Evolutionary conservation across 371 early-diverging fungal genomes (phyloP), one percentile per base, ranked within the genome.

Genomic region (Saksenaea oblongispora): DNA sequence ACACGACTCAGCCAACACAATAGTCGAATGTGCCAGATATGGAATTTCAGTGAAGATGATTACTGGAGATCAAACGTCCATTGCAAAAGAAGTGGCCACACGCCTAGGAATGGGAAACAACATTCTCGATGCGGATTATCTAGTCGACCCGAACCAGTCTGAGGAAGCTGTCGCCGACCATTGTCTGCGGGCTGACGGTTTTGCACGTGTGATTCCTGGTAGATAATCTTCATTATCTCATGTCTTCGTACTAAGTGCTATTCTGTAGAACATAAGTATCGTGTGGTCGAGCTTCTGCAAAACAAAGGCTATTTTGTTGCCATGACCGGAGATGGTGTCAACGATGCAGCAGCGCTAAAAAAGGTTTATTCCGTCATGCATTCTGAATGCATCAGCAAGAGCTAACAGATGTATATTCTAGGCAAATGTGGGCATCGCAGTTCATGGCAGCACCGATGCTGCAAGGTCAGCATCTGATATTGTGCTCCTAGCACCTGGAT

Each of bases 401-500:
- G n/a, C 39, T 34, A 13, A 34, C 14, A n/a, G 26, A 14, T 55
- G 27, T 26, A 13, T 55, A 10, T 26, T 15, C 18, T 53, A 66
- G 79, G 92, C 93, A 34, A 90, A 93, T 79, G 91, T 92, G 34
- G 94, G 93, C 56, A 92, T 92, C 68, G 93, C 94, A 15, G 92
- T 95, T 36, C 85, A 92, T 28, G 91, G 92, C 22, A 91, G 93
- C 63, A 95, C 96, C 8, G 97, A 97, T 70, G 95, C 96, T 5
- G 95, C 96, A 22, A 87, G 96, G 31, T 89, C 93, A 1, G 97
- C 97, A 7, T 89, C 95, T 15, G 97, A 97, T 76, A 95, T 97
- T 71, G 95, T 97, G 5, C 71, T 97, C 56, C 69, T 93, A n/a
- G 89, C 93, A 18, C 87, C 92, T 2, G 94, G 95, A 24, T 84